Evolutionary conservation across 2,329 filamentous ascomycete species (phyloP), one percentile per base, ranked within the genome.

Genomic region (Claviceps spartinae): DNA sequence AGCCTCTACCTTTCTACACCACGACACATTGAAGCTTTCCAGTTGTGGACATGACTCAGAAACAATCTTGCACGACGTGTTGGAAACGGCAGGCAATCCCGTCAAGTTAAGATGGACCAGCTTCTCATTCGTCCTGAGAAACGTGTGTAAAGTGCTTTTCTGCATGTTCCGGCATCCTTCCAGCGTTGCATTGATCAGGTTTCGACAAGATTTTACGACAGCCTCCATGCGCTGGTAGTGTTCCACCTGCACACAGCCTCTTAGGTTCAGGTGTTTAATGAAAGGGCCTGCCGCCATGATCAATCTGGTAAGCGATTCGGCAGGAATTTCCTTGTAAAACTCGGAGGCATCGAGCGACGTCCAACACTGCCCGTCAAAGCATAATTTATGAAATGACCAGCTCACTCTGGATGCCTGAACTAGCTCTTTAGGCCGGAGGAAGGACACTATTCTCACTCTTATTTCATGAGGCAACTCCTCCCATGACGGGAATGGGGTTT

Each of bases 351-450:
- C 89, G 48, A 97, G 77, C 43, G 78, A 81, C 3, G 82, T 83
- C 93, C 93, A 98, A 16, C 97, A 71, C 69, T 98, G 93, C 2
- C 93, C 93, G 65, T 98, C 91, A 60, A 91, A 95, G 69, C 91
- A 96, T 68, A 87, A 82, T 47, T 77, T 75, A 65, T 95, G 75
- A 73, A 93, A 96, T 5, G 76, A 69, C 65, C 82, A 88, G 63
- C 82, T 91, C 20, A 93, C 85, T 18, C 80, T 72, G 1, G 91
- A 95, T 52, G 79, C 79, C 54, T 82, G 79, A 11, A 96, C 81
- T 37, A 97, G 78, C 63, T 97, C 84, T 62, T 83, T 88, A 0
- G 90, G 89, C 30, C 75, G 74, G 20, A 97, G 73, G 60, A 85
- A 88, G 5, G 80, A 76, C 53, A 97, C 76, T 49, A 96, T 81